Conservation (phyloP, 176 grass and related monocot genomes). For the Hyparrhenia diplandra region DNA sequence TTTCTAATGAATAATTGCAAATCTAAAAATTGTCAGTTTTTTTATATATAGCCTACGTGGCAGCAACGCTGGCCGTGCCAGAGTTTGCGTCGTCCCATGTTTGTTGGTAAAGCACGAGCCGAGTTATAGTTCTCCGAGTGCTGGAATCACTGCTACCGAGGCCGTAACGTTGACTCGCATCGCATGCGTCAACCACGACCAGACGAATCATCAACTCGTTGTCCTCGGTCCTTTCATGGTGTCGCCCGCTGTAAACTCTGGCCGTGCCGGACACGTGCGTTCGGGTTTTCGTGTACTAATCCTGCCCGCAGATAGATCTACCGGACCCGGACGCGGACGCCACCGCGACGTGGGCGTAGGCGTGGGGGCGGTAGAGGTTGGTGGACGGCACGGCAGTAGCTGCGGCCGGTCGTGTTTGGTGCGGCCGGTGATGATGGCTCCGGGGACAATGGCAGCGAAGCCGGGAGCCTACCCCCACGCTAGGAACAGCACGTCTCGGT, state of each 20-base stretch:
- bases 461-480: conserved; percentile 1
- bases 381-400: background rate
- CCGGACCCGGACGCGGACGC: background rate
- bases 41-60: too few species aligned
- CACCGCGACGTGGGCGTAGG: background rate
- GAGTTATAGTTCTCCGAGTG: background rate
- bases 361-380: background rate
- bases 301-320: background rate
- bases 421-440: background rate
- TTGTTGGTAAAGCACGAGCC: background rate
- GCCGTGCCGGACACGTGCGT: background rate
- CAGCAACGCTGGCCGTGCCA: too few species aligned
- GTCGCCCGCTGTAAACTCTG: background rate
- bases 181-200: background rate
- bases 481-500: background rate
- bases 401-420: background rate
- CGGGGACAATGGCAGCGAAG: background rate
- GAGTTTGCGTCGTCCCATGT: background rate
- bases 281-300: background rate
- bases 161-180: background rate
- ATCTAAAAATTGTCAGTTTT: too few species aligned
- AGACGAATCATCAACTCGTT: background rate
- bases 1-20: too few species aligned
- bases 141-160: background rate
- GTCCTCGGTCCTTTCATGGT: background rate